phyloP scores from a whole-genome alignment of 1,284 basidiomycete genomes.

The Vanrija sp. region DNA sequence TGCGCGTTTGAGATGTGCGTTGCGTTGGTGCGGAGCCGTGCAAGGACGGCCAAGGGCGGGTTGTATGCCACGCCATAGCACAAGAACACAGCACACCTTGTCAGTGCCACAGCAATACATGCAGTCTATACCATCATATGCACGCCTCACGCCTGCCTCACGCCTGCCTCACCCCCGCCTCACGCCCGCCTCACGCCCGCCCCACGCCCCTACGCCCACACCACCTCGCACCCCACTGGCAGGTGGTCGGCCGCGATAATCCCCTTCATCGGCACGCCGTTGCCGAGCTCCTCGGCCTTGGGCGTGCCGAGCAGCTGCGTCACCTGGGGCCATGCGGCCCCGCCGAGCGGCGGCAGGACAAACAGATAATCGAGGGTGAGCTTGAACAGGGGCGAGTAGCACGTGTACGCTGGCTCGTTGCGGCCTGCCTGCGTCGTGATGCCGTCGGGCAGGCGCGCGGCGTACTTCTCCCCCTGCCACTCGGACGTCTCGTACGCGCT shows the following conservation, averaged over 20 bases:
- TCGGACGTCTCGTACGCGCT: slow-evolving; percentile 56
- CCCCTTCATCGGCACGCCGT: slow-evolving; percentile 72
- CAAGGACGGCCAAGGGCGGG: slow-evolving; percentile 30
- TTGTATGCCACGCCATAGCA: slow-evolving; percentile 16
- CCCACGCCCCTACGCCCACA: slow-evolving; percentile 1
- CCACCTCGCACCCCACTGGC: slow-evolving; percentile 56
- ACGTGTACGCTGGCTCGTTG: slow-evolving; percentile 60
- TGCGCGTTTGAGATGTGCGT: slow-evolving; percentile 40
- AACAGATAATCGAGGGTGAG: slow-evolving; percentile 85
- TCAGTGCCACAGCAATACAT: neutral
- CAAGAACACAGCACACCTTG: no score
- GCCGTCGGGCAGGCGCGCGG: slow-evolving; percentile 51
- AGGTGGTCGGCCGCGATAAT: slow-evolving; percentile 85
- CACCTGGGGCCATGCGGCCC: slow-evolving; percentile 51
- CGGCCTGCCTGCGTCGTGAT: slow-evolving; percentile 50
- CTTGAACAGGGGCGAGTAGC: slow-evolving; percentile 59
- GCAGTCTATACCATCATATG: neutral
- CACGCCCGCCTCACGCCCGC: neutral
- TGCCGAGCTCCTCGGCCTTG: slow-evolving; percentile 59
- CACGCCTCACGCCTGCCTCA: neutral
- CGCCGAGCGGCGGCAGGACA: slow-evolving; percentile 38
- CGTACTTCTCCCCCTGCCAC: slow-evolving; percentile 49
- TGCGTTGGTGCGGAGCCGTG: slow-evolving; percentile 23
- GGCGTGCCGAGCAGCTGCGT: slow-evolving; percentile 65
- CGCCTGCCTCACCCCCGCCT: no score